Evolutionary conservation across 441 rosid genomes (phyloP).

Genomic region (Brassica balearica): DNA sequence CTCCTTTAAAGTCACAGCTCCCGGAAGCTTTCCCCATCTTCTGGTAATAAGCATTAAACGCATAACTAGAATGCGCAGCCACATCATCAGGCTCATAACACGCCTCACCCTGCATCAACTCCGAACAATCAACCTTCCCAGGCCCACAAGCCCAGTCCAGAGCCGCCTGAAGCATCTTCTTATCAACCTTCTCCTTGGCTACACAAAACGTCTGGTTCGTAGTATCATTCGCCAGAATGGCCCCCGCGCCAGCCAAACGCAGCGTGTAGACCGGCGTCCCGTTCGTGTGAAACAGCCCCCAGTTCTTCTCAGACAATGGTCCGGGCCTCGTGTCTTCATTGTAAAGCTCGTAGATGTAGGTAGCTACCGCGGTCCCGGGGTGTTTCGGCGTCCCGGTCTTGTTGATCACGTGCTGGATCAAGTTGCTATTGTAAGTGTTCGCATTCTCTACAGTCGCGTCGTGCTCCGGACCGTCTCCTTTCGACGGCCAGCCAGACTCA

Average conservation of each 20-base stretch:
- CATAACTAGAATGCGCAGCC: constrained; percentile 74
- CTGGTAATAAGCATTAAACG: constrained; percentile 91
- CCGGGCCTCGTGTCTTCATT: constrained; percentile 83
- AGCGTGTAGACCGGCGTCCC: constrained; percentile 72
- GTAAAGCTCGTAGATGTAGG: constrained; percentile 92
- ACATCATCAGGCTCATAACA: constrained; percentile 87
- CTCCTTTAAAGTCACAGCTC: constrained; percentile 93
- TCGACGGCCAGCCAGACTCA: constrained; percentile 96
- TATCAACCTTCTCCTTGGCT: constrained; percentile 72
- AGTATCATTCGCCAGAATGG: constrained; percentile 83
- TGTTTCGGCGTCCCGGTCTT: constrained; percentile 94
- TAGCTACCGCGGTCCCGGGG: constrained; percentile 69
- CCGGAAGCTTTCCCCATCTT: constrained; percentile 71
- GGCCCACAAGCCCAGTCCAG: constrained; percentile 99
- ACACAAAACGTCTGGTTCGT: constrained; percentile 94
- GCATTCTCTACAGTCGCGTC: constrained; percentile 85
- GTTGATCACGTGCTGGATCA: constrained; percentile 85
- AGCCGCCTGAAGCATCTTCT: constrained; percentile 91
- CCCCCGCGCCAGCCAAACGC: constrained; percentile 83
- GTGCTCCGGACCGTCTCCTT: constrained; percentile 72
- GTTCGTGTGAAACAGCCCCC: constrained; percentile 85
- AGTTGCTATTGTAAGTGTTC: constrained; percentile 86
- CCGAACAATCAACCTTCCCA: constrained; percentile 83
- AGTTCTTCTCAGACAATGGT: constrained; percentile 76
- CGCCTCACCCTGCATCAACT: constrained; percentile 72